A percentile compares a stretch with the other conserved stretches of the same genome.
phyloP scores from a whole-genome alignment of 305 asterid species.

The Rubia occidens region DNA sequence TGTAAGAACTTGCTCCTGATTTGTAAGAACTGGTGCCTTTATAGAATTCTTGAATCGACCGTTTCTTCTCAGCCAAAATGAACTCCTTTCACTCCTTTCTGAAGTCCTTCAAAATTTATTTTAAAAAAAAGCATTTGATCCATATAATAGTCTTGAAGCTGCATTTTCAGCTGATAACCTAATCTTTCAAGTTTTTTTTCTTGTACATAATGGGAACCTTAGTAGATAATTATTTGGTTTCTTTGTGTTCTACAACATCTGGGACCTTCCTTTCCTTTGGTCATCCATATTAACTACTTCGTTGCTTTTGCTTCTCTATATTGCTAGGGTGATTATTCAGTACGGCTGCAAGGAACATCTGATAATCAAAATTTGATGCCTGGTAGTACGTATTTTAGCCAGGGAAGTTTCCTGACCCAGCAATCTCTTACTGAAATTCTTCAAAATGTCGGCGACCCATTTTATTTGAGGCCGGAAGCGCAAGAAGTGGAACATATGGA shows the following conservation, averaged over 20 bases:
- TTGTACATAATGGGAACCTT: constrained; percentile 4
- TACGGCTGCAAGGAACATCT: constrained; percentile 22
- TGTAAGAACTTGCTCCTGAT: neutral
- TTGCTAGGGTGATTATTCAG: constrained; percentile 26
- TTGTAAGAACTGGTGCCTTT: neutral
- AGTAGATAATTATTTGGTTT: neutral
- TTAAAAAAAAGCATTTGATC: neutral
- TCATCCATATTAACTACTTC: neutral
- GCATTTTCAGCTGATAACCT: neutral
- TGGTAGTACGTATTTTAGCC: constrained; percentile 24
- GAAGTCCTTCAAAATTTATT: neutral
- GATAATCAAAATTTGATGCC: constrained; percentile 28
- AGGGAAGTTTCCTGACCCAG: constrained; percentile 30
- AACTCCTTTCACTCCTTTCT: neutral
- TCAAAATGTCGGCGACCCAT: constrained; percentile 31
- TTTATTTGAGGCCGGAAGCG: constrained; percentile 27
- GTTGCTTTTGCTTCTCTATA: constrained; percentile 19
- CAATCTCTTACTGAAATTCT: constrained; percentile 35
- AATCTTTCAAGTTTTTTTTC: neutral
- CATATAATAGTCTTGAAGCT: neutral
- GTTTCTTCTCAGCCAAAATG: neutral
- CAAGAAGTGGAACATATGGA: constrained; percentile 37
- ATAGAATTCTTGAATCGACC: neutral
- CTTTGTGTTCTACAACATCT: neutral
- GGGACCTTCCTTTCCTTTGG: neutral